Conservation (phyloP, 2,329 filamentous ascomycete genomes). For the Leptosphaerulina australis region DNA sequence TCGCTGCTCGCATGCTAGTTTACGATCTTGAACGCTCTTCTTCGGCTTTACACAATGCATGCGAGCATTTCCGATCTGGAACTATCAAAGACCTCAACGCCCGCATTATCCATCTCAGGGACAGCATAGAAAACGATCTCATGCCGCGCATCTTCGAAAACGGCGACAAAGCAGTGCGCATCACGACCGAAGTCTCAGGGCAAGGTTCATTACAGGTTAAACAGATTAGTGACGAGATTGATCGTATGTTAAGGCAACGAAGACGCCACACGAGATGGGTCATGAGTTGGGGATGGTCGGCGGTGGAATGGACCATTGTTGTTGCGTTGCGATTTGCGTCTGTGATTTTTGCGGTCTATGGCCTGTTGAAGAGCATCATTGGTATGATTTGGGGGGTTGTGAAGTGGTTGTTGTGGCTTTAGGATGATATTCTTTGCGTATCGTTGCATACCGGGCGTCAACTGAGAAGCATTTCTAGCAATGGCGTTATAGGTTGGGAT, state of each 20-base stretch:
- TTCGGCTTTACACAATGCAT: constrained; percentile 57
- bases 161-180: constrained; percentile 79
- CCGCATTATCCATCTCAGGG: constrained; percentile 53
- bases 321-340: constrained; percentile 94
- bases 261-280: constrained; percentile 76
- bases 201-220: constrained; percentile 81
- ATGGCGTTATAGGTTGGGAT: background rate
- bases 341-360: constrained; percentile 80
- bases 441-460: background rate
- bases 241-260: constrained; percentile 71
- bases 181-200: constrained; percentile 75
- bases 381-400: constrained; percentile 64
- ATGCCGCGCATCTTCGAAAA: constrained; percentile 68
- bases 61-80: constrained; percentile 56
- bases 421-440: background rate
- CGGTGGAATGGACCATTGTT: constrained; percentile 86
- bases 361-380: constrained; percentile 68
- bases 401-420: constrained; percentile 80
- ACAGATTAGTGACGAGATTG: constrained; percentile 76
- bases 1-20: constrained; percentile 60
- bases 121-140: constrained; percentile 57
- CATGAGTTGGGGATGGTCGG: constrained; percentile 75
- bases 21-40: constrained; percentile 55
- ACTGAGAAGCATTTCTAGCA: constrained; percentile 1
- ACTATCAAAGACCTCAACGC: constrained; percentile 53